phyloP scores from a whole-genome alignment of 371 early-diverging fungal species.

The Dinochytrium kinnereticum region DNA sequence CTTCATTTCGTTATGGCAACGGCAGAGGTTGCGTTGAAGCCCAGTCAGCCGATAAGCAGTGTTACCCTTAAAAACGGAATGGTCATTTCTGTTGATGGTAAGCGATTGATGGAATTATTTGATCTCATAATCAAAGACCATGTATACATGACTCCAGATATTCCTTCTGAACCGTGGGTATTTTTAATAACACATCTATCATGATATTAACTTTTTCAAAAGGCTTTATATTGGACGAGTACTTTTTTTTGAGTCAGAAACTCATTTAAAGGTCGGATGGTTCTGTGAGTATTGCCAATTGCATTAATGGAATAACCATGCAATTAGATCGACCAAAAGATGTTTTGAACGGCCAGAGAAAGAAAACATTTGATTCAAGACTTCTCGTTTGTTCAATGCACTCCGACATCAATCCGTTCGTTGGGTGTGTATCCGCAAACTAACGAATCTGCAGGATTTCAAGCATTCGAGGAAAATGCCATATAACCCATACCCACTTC shows the following conservation, averaged over 20 bases:
- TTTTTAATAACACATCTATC: background rate
- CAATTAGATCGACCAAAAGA: conserved; percentile 73
- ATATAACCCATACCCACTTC: conserved; percentile 70
- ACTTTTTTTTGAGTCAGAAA: conserved; percentile 72
- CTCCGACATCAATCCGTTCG: conserved; percentile 76
- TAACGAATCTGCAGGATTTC: conserved; percentile 57
- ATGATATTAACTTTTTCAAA: background rate
- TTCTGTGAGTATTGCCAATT: conserved; percentile 51
- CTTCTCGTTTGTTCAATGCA: conserved; percentile 88
- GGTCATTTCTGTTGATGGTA: background rate
- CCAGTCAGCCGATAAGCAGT: background rate
- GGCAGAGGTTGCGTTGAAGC: background rate
- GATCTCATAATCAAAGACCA: background rate
- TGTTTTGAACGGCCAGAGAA: conserved; percentile 61
- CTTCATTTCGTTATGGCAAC: background rate
- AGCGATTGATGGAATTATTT: background rate
- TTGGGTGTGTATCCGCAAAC: too few species aligned
- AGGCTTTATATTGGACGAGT: conserved; percentile 79
- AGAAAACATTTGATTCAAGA: conserved; percentile 68
- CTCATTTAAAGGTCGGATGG: conserved; percentile 77
- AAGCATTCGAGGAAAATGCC: conserved; percentile 81
- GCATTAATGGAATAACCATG: background rate
- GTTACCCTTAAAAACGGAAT: background rate
- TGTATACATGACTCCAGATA: conserved; percentile 1
- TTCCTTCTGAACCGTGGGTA: conserved; percentile 7